Conservation (phyloP, 192 early-diverging fungal species). For the Coemansia javaensis region DNA sequence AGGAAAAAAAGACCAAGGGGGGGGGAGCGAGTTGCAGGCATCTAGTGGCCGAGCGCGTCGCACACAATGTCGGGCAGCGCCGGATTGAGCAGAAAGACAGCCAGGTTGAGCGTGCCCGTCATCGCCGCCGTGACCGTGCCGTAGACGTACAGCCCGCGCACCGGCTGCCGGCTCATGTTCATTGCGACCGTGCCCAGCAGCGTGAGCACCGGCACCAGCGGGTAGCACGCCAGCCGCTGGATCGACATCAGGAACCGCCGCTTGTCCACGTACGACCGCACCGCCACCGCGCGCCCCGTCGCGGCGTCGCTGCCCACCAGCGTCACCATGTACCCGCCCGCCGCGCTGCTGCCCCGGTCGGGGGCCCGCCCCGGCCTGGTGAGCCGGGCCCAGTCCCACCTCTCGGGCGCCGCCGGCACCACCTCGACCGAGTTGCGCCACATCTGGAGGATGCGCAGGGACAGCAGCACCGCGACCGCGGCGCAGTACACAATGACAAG, state of each 20-base stretch:
- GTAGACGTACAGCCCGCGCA: slow-evolving; percentile 22
- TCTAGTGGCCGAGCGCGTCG: not conserved
- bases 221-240: slow-evolving; percentile 37
- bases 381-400: slow-evolving; percentile 39
- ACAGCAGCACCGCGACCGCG: slow-evolving; percentile 6
- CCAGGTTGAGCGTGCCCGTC: slow-evolving; percentile 31
- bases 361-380: slow-evolving; percentile 6
- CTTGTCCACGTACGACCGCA: slow-evolving; percentile 36
- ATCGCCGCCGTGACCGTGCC: slow-evolving; percentile 29
- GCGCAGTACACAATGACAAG: slow-evolving; percentile 29
- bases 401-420: slow-evolving; percentile 25
- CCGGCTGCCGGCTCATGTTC: slow-evolving; percentile 20
- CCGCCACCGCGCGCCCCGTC: slow-evolving; percentile 13
- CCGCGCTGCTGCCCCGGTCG: slow-evolving; percentile 6
- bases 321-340: slow-evolving; percentile 30
- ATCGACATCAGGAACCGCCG: slow-evolving; percentile 34
- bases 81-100: slow-evolving; percentile 46
- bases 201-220: slow-evolving; percentile 39
- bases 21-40: too few relatives aligned
- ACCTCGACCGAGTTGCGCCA: slow-evolving; percentile 37
- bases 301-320: slow-evolving; percentile 8
- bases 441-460: slow-evolving; percentile 29
- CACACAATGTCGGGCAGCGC: slow-evolving; percentile 37
- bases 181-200: slow-evolving; percentile 38
- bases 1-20: not conserved